Evolutionary conservation across 345 rosid genomes (phyloP).

Genomic region (Citrus maxima): DNA sequence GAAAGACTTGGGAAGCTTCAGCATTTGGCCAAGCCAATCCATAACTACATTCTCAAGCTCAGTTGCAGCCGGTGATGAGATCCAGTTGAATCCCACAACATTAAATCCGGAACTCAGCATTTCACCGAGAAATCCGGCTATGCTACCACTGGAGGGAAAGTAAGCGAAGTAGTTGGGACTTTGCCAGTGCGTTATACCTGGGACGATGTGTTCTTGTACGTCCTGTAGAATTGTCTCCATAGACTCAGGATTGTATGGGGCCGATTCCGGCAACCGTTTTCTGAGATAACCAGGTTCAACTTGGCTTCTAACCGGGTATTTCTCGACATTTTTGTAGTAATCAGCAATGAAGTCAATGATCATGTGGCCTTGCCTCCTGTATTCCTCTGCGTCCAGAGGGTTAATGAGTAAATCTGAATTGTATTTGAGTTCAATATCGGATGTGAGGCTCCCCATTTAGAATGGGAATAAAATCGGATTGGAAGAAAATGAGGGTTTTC

Average conservation of each 20-base stretch:
- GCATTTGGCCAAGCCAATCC: conserved; percentile 45
- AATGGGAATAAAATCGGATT: not conserved
- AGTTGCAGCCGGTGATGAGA: conserved; percentile 48
- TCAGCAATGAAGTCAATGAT: conserved; percentile 39
- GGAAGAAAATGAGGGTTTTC: no score
- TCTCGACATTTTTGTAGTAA: conserved; percentile 34
- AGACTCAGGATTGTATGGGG: conserved; percentile 28
- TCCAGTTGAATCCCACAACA: conserved; percentile 47
- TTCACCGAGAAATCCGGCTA: conserved; percentile 33
- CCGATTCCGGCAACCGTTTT: conserved; percentile 28
- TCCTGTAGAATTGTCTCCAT: conserved; percentile 33
- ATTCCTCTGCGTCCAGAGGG: conserved; percentile 34
- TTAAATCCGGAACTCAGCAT: conserved; percentile 35
- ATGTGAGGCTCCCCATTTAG: conserved; percentile 6
- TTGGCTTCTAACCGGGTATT: conserved; percentile 33
- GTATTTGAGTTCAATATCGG: not conserved
- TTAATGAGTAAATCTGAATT: not conserved
- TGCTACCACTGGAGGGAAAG: conserved; percentile 28
- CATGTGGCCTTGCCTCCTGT: conserved; percentile 37
- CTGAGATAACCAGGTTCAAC: conserved; percentile 39
- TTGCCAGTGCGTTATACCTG: conserved; percentile 48
- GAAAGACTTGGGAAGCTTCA: conserved; percentile 33
- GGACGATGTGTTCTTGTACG: conserved; percentile 29
- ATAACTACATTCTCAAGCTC: conserved; percentile 42
- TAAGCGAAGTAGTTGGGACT: conserved; percentile 41